Conservation (phyloP, 164 flowering plant genomes). For the Houttuynia cordata region DNA sequence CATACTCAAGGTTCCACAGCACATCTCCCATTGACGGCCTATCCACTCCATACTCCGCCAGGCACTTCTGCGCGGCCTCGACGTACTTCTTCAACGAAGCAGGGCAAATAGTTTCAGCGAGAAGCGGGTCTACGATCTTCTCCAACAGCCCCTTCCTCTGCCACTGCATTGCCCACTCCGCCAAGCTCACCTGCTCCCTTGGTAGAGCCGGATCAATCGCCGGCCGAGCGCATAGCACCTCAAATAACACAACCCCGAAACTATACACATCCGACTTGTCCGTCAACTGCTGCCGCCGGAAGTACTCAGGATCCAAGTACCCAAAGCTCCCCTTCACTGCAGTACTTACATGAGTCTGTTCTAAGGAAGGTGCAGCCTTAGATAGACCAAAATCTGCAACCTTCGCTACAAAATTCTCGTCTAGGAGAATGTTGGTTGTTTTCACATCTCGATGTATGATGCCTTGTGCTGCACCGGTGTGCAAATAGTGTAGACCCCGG, state of each 20-base stretch:
- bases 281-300: conserved; percentile 64
- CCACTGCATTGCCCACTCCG: conserved; percentile 79
- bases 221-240: conserved; percentile 69
- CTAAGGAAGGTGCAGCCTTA: conserved; percentile 52
- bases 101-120: conserved; percentile 26
- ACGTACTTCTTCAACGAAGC: conserved; percentile 54
- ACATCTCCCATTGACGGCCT: conserved; percentile 92
- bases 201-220: conserved; percentile 66
- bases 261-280: conserved; percentile 93
- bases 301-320: conserved; percentile 86
- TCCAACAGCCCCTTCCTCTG: conserved; percentile 49
- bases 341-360: conserved; percentile 81
- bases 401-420: conserved; percentile 69
- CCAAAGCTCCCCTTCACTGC: conserved; percentile 97
- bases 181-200: conserved; percentile 78
- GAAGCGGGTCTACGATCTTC: conserved; percentile 48
- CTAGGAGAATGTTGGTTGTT: conserved; percentile 83
- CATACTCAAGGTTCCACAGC: conserved; percentile 79
- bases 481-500: conserved; percentile 84
- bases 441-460: conserved; percentile 90
- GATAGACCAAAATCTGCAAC: conserved; percentile 85
- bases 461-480: conserved; percentile 79
- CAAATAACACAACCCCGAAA: conserved; percentile 81
- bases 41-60: conserved; percentile 77
- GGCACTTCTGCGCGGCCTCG: conserved; percentile 82